These are phyloP conservation scores for Spergularia azorica DNA, from an alignment of 179 eudicot species.

Conservation along the genomic window DNA sequence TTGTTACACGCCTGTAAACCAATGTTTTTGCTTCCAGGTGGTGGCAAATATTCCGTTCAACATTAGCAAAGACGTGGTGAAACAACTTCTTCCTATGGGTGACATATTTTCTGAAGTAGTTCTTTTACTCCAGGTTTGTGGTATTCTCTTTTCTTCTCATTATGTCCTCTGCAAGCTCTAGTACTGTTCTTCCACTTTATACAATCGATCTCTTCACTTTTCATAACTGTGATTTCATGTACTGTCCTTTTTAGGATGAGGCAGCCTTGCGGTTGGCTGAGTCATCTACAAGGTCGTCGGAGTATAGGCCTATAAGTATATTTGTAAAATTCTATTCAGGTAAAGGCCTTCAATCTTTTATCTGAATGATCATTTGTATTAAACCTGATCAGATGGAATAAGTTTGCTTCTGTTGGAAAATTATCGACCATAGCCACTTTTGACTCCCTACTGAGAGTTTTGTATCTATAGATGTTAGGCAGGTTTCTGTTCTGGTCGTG, in stretches of 20 bases:
- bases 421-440: not conserved
- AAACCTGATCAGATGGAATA: not conserved
- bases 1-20: conserved; percentile 2
- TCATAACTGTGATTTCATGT: not conserved
- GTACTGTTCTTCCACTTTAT: not conserved
- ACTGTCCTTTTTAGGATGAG: conserved; percentile 63
- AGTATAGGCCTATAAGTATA: conserved; percentile 81
- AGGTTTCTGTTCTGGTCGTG: not conserved
- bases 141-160: conserved; percentile 15
- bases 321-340: conserved; percentile 94
- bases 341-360: conserved; percentile 20
- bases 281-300: conserved; percentile 65
- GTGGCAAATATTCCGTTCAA: conserved; percentile 93
- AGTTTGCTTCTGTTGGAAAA: not conserved
- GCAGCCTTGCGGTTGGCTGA: conserved; percentile 80
- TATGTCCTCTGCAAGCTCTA: conserved; percentile 44
- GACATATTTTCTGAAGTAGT: conserved; percentile 92
- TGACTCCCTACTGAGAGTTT: no score
- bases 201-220: not conserved
- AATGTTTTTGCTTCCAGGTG: conserved; percentile 46
- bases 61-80: conserved; percentile 89
- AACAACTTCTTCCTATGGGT: conserved; percentile 95
- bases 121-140: conserved; percentile 76
- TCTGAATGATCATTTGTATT: not conserved
- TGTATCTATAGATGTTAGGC: no score